These are phyloP conservation scores for Geranium rotundifolium DNA, from an alignment of 345 rosid species.

Conservation along the genomic window DNA sequence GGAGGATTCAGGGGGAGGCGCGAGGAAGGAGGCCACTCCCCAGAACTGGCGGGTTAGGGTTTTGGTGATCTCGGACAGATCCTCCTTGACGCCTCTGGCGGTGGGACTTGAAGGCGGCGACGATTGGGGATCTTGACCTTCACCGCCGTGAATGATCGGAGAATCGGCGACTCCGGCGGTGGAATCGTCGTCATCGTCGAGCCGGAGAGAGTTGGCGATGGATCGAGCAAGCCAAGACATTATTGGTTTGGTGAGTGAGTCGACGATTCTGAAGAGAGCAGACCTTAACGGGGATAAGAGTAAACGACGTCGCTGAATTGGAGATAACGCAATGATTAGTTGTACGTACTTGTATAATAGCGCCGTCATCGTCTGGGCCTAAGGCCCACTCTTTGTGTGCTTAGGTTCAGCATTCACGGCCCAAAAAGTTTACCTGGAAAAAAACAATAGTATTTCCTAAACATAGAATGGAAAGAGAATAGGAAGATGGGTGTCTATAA, in stretches of 20 bases:
- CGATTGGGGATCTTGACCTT: constrained; percentile 1
- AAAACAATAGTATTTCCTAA: no score
- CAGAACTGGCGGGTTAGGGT: constrained; percentile 76
- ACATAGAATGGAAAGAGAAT: no score
- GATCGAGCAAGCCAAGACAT: constrained; percentile 73
- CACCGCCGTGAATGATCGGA: background rate
- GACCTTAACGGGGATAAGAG: background rate
- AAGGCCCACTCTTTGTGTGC: background rate
- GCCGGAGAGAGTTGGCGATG: constrained; percentile 47
- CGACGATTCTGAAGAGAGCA: background rate
- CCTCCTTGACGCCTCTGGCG: constrained; percentile 73
- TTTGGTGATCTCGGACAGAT: constrained; percentile 66
- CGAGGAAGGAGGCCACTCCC: constrained; percentile 90
- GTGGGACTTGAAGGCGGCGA: constrained; percentile 17
- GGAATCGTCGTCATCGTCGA: constrained; percentile 22
- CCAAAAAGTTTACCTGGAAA: no score
- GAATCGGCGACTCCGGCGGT: constrained; percentile 8
- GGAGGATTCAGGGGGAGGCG: constrained; percentile 43
- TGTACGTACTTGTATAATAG: background rate
- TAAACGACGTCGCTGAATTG: background rate
- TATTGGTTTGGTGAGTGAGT: constrained; percentile 1
- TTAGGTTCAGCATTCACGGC: no score
- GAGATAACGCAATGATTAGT: background rate
- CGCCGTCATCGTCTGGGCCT: background rate
- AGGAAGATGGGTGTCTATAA: no score